A percentile compares a stretch with the other conserved stretches of the same genome.
These are phyloP conservation scores for Insectozyma bohioensis DNA, from an alignment of 1,139 yeast genomes.

Conservation along the genomic window DNA sequence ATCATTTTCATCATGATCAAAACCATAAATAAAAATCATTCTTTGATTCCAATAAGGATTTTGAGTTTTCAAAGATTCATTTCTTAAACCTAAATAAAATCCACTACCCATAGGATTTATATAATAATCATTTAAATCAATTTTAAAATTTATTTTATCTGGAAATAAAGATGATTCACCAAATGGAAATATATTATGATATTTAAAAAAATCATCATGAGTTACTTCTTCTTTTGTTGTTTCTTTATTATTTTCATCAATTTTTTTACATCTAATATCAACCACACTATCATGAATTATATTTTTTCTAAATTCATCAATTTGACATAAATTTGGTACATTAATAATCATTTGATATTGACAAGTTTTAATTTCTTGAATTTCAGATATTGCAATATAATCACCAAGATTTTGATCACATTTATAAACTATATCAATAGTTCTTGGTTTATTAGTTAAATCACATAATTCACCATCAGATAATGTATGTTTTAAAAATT, in stretches of 20 bases:
- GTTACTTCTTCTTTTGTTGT: constrained; percentile 12
- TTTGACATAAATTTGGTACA: constrained; percentile 58
- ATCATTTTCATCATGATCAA: constrained; percentile 17
- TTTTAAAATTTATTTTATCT: constrained; percentile 20
- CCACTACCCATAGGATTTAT: constrained; percentile 33
- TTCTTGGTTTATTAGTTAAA: constrained; percentile 61
- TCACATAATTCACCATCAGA: constrained; percentile 73
- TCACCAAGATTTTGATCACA: constrained; percentile 52
- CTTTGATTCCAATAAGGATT: constrained; percentile 23
- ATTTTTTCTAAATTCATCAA: constrained; percentile 48
- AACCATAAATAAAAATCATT: constrained; percentile 27
- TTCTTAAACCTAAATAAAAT: constrained; percentile 28
- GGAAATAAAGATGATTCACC: constrained; percentile 18
- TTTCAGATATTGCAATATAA: constrained; percentile 36
- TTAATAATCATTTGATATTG: constrained; percentile 62
- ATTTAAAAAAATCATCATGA: constrained; percentile 14
- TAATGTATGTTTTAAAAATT: constrained; percentile 53
- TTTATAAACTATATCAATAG: constrained; percentile 61
- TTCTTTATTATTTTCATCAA: constrained; percentile 20
- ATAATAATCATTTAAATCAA: constrained; percentile 27
- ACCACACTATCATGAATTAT: constrained; percentile 32
- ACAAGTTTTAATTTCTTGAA: constrained; percentile 71
- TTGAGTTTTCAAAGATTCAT: constrained; percentile 13
- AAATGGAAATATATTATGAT: constrained; percentile 8
- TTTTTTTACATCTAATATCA: constrained; percentile 43